Base-by-base conservation (phyloP, 192 early-diverging fungal genomes). In the Podila verticillata region DNA sequence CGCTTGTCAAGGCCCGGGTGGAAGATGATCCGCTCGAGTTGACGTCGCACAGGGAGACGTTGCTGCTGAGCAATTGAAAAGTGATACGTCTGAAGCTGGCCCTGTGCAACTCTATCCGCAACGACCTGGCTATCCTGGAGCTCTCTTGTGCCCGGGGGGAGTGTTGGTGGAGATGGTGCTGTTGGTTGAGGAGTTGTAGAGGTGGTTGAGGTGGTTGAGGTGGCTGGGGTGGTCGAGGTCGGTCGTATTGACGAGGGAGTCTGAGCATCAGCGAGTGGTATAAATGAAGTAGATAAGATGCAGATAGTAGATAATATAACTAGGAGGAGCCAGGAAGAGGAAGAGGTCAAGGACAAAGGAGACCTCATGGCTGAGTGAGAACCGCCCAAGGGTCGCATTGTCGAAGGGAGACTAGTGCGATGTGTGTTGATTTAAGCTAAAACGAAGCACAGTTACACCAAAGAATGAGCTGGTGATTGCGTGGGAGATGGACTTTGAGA, bases 61-160 rank as follows among this genome's bases (percentile, higher is more conserved):
- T 66, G 64, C 35, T 61, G 47, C 30, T 68, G 77, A 20, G 34
- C 54, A 28, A 80, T 62, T 47, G 77, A 57, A 68, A 72, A 80
- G 48, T 80, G 77, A 22, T 80, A 80, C 2, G 77, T 80, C 61
- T 80, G 77, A 20, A 80, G 61, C 28, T 80, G 77, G 19, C 64
- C 66, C 12, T 68, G 65, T 15, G 60, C 65, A 39, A 80, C 70
- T 12, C 39, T 80, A 57, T 80, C 77, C 19, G 64, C 77, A 22
- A 80, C 77, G 2, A 72, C 66, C 35, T 68, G 64, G 4, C 70
- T 48, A 59, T 80, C 77, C 39, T 68, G 65, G 5, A 80, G 61
- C 56, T 80, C 70, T 2, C 77, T 60, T 4, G 77, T 80, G n/a
- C 77, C 77, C 24, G 77, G 65, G 59, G 77, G 70, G 1, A 80